phyloP scores from a whole-genome alignment of 2,329 filamentous ascomycete genomes.

The Fusarium avenaceum region DNA sequence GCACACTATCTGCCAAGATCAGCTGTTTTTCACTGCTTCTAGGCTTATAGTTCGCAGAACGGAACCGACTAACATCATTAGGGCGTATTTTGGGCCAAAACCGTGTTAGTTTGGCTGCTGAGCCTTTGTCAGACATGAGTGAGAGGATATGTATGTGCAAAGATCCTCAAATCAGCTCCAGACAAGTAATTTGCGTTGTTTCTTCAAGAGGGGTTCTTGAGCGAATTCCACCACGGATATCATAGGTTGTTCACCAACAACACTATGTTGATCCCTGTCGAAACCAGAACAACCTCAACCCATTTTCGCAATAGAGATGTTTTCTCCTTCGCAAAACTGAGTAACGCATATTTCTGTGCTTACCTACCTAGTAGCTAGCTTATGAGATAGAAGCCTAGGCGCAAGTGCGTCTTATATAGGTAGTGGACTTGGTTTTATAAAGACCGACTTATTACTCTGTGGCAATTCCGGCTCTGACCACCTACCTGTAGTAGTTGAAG shows the following conservation, averaged over 20 bases:
- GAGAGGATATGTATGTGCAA: slow-evolving; percentile 21
- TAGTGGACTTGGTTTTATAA: background rate
- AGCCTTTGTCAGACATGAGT: slow-evolving; percentile 17
- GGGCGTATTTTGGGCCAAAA: slow-evolving; percentile 5
- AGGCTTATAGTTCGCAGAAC: slow-evolving; percentile 30
- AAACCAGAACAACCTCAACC: background rate
- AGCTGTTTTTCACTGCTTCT: slow-evolving; percentile 39
- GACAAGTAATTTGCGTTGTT: slow-evolving; percentile 15
- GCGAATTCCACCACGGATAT: slow-evolving; percentile 5
- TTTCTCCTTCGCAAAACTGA: background rate
- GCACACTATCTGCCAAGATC: slow-evolving; percentile 34
- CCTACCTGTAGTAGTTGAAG: no score
- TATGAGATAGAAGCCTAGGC: background rate
- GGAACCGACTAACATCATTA: slow-evolving; percentile 17
- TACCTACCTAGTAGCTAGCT: no score
- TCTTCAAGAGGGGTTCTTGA: slow-evolving; percentile 12
- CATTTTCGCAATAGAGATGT: background rate
- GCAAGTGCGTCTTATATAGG: background rate
- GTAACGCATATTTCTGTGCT: background rate
- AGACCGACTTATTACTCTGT: background rate
- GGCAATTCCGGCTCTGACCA: background rate
- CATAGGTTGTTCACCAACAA: background rate
- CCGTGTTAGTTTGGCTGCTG: slow-evolving; percentile 28
- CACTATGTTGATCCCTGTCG: background rate
- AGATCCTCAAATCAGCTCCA: slow-evolving; percentile 11